Base-by-base conservation (phyloP, 2,329 filamentous ascomycete genomes). In the Coniochaeta hoffmannii region DNA sequence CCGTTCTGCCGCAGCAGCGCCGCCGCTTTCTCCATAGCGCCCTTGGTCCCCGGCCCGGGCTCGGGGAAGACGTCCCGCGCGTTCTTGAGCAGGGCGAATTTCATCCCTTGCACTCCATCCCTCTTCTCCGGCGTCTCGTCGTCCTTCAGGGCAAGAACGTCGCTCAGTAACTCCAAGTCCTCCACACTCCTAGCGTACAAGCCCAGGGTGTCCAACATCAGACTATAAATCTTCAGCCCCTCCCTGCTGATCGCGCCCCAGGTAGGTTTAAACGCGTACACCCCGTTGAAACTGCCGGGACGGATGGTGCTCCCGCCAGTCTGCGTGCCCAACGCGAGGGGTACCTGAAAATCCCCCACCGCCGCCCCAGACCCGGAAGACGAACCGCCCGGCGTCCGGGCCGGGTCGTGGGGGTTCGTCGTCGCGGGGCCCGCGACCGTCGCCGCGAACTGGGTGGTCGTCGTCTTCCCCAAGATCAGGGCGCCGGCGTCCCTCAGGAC, bases 301-400 rank as follows among this genome's bases (percentile, higher is more conserved):
- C 85, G 77, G 46, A 89, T 80, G 0, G 75, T 81, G 57, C 80
- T 85, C 0, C 86, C 86, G 2, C 79, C 81, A 0, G 85, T 89
- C 63, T 89, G 85, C 0, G 85, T 86, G 0, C 84, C 86, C 0
- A 89, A 69, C 0, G 71, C 77, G 11, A 88, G 62, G 0, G 84
- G 81, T 0, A 77, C 78, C 59, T 88, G 85, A 53, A 79, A 78
- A 59, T 88, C 86, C 7, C 73, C 85, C 0, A 89, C 84, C 0
- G 82, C 84, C 0, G 85, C 84, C 0, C 75, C 86, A 0, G 85
- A 87, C 0, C 86, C 86, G 0, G 83, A 82, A 0, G 83, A 87
- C 0, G 85, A 88, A 49, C 86, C 86, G 1, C 86, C 86, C 0
- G 86, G 85, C 0, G 85, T 88, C 4, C 76, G 73, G 0, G 56